Percentiles rank a stretch among this genome's conserved stretches.
Conservation (phyloP, 352 stramenopile species). For the Blastocystis hominis region DNA sequence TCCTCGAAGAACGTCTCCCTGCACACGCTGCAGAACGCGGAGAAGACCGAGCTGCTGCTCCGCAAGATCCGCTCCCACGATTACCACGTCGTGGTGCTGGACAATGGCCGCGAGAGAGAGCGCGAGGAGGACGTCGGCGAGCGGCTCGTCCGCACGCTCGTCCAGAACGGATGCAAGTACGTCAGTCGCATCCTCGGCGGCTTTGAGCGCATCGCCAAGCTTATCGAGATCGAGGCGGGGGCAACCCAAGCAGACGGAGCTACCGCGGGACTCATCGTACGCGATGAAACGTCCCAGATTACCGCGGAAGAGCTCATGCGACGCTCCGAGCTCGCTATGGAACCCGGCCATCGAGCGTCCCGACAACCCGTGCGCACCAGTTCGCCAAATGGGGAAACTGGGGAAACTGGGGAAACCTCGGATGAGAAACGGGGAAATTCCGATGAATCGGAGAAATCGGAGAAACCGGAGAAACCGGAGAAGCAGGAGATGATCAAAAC, state of each 20-base stretch:
- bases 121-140: background rate
- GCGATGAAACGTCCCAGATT: no score
- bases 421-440: background rate
- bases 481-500: slow-evolving; percentile 2
- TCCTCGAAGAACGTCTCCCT: slow-evolving; percentile 7
- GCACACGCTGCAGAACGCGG: slow-evolving; percentile 22
- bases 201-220: background rate
- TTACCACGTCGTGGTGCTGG: slow-evolving; percentile 39
- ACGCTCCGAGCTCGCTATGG: background rate
- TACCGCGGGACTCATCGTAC: no score
- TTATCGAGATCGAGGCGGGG: background rate
- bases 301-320: background rate
- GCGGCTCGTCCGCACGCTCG: background rate
- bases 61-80: slow-evolving; percentile 17
- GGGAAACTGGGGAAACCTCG: background rate
- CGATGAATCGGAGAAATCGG: background rate
- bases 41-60: slow-evolving; percentile 8
- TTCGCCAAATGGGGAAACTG: background rate
- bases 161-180: background rate
- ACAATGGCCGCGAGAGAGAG: background rate
- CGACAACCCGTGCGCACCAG: background rate
- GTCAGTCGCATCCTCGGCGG: slow-evolving; percentile 10
- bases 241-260: no score
- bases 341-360: background rate
- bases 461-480: background rate